These are phyloP conservation scores for Hanseniaspora taiwanica DNA, from an alignment of 805 yeast species.

Conservation along the genomic window DNA sequence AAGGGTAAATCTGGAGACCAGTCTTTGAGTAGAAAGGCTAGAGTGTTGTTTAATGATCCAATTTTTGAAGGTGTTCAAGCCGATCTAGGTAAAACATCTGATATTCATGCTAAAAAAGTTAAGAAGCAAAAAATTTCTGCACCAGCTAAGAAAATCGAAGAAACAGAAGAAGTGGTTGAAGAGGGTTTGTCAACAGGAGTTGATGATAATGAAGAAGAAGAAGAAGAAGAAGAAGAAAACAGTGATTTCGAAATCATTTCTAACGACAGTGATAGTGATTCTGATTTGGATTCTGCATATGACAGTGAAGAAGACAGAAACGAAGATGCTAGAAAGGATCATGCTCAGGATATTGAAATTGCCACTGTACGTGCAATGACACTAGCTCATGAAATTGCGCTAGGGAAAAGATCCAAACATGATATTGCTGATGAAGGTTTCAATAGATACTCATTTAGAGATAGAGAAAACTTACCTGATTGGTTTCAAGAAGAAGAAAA, in stretches of 20 bases:
- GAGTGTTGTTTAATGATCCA: constrained; percentile 36
- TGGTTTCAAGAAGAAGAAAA: constrained; percentile 95
- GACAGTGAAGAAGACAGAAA: constrained; percentile 42
- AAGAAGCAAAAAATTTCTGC: constrained; percentile 5
- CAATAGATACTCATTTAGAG: constrained; percentile 85
- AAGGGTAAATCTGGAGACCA: constrained; percentile 32
- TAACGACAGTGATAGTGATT: constrained; percentile 27
- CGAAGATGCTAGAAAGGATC: constrained; percentile 31
- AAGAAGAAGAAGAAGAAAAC: constrained; percentile 10
- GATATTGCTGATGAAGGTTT: constrained; percentile 88
- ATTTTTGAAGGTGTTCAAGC: constrained; percentile 38
- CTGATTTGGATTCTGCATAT: constrained; percentile 28
- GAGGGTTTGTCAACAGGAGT: too few relatives aligned
- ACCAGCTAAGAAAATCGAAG: too few relatives aligned
- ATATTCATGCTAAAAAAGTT: constrained; percentile 1
- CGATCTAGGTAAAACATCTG: constrained; percentile 12
- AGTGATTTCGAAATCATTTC: constrained; percentile 36
- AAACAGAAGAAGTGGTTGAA: too few relatives aligned
- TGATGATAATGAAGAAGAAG: constrained; percentile 12
- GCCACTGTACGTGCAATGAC: constrained; percentile 98
- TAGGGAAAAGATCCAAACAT: constrained; percentile 74
- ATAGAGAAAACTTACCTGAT: constrained; percentile 80
- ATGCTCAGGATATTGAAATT: constrained; percentile 57
- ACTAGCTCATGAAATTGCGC: constrained; percentile 86
- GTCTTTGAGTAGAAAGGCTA: constrained; percentile 29